These are phyloP conservation scores for Spatholobus suberectus DNA, from an alignment of 306 rosid genomes.

Conservation along the genomic window DNA sequence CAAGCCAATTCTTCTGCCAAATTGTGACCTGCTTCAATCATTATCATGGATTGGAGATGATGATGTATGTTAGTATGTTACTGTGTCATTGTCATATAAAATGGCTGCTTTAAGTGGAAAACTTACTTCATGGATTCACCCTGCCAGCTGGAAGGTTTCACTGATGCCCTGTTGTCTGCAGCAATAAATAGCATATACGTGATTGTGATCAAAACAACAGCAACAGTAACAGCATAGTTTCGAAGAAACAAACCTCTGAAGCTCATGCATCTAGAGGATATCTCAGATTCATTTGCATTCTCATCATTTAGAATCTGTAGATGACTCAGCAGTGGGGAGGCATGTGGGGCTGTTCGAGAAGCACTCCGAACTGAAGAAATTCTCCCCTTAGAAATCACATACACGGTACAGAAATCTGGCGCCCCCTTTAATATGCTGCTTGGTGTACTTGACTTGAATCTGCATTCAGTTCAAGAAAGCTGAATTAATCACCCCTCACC, in stretches of 20 bases:
- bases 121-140: conserved; percentile 63
- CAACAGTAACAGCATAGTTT: background rate
- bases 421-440: conserved; percentile 67
- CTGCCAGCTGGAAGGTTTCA: conserved; percentile 63
- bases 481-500: background rate
- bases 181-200: no score
- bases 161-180: conserved; percentile 54
- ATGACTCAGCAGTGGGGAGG: conserved; percentile 68
- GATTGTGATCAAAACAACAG: no score
- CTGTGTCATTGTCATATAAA: background rate
- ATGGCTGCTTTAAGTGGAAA: background rate
- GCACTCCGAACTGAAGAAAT: conserved; percentile 66
- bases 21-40: conserved; percentile 51
- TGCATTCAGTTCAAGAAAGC: conserved; percentile 15
- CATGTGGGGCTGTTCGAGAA: conserved; percentile 63
- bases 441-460: conserved; percentile 72
- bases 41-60: background rate
- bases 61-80: background rate
- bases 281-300: conserved; percentile 30
- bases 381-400: conserved; percentile 82
- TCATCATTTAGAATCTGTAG: conserved; percentile 45
- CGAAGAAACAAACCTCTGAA: conserved; percentile 61
- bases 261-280: conserved; percentile 45
- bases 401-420: conserved; percentile 87
- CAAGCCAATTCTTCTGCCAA: conserved; percentile 46